Evolutionary conservation across 2,329 filamentous ascomycete species (phyloP).

Genomic region (Ilyonectria mors-panacis): DNA sequence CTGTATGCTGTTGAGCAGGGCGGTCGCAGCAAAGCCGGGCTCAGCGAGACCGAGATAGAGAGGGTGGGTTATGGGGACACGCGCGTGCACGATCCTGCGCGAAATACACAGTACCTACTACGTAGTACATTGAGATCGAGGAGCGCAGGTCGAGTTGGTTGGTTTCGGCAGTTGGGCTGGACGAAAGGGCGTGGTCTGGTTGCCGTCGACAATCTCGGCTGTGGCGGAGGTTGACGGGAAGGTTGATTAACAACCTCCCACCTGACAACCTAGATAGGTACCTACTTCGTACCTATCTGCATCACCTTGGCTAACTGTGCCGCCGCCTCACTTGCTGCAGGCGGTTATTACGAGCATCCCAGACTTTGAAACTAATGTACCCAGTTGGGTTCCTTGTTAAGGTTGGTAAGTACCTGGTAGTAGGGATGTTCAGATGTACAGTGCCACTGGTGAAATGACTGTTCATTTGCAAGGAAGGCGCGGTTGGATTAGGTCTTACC

Average conservation of each 20-base stretch:
- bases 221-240: constrained; percentile 16
- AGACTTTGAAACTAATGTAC: constrained; percentile 17
- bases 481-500: constrained; percentile 24
- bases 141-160: constrained; percentile 14
- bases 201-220: constrained; percentile 17
- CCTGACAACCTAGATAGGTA: not conserved
- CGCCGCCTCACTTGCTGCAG: constrained; percentile 21
- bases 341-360: constrained; percentile 10
- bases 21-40: constrained; percentile 1
- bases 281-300: constrained; percentile 9
- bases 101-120: constrained; percentile 7
- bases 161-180: constrained; percentile 15
- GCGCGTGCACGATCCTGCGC: constrained; percentile 22
- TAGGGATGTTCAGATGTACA: not conserved
- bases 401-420: not conserved
- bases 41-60: constrained; percentile 1
- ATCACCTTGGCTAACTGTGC: constrained; percentile 15
- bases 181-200: constrained; percentile 3
- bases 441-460: too few species aligned
- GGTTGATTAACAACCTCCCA: not conserved
- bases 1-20: not conserved
- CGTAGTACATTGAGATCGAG: not conserved
- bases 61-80: constrained; percentile 4
- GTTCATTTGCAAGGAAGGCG: constrained; percentile 8
- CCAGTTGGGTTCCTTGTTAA: constrained; percentile 7